Base-by-base conservation (phyloP, 2,329 filamentous ascomycete genomes). In the Chaetomium sp. region DNA sequence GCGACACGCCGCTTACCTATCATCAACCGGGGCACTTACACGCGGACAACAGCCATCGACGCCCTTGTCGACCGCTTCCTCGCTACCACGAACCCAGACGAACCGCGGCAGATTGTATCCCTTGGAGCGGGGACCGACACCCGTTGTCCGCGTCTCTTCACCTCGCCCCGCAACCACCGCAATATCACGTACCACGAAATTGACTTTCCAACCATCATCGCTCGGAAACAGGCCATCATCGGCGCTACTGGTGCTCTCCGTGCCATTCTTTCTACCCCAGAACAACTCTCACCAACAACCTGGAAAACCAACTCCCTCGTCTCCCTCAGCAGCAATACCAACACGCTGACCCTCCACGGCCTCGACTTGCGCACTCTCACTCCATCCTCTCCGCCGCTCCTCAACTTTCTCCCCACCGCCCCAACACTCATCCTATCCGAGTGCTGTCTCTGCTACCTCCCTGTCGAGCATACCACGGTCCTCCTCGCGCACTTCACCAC, bases 21-120 rank as follows among this genome's bases (percentile, higher is more conserved):
- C 59, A 96, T 99, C 67, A 97, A 99, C 68, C 79, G 92, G 82
- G 92, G 92, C 90, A 71, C 92, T n/a, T 97, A 96, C 67, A 87
- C 91, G 27, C 85, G 94, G 59, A 96, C 91, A 7, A 82, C 80
- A 5, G 89, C 88, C 32, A 85, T 99, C 60, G 91, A 99, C 71
- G 75, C 72, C 10, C 81, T 99, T 0, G 82, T 97, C 42, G 70
- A 81, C 51, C 76, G 75, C 6, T 97, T 97, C 65, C 75, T 97
- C 10, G 69, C 73, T 3, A 65, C 68, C 9, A 63, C 66, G 40
- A 64, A 67, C 27, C 43, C 59, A 9, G 58, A 63, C 61, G 61
- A 1, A 61, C 64, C 37, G 45, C 83, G 82, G 59, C 94, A 99
- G 68, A 90, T 99, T 57, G 80, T 99, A 58, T 96, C 91, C 0